Percentiles rank a stretch among this genome's conserved stretches.
phyloP scores from a whole-genome alignment of 2,329 filamentous ascomycete genomes.

The Colletotrichum phormii region DNA sequence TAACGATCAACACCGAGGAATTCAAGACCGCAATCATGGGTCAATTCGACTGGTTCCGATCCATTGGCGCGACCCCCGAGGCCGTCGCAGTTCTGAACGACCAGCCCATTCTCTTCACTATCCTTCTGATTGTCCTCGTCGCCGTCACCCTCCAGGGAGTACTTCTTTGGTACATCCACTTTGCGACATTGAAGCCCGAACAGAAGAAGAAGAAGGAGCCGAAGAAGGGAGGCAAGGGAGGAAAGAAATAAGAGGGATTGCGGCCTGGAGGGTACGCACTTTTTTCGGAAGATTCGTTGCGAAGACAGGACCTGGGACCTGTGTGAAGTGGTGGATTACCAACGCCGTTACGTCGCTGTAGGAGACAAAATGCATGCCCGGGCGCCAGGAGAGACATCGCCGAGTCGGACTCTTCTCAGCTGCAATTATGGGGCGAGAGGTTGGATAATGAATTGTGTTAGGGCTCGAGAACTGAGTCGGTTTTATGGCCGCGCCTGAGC shows the following conservation, averaged over 20 bases:
- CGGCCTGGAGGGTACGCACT: neutral
- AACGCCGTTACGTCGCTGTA: neutral
- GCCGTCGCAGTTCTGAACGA: constrained; percentile 71
- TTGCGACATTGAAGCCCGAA: constrained; percentile 70
- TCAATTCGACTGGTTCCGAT: constrained; percentile 67
- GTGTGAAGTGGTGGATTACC: neutral
- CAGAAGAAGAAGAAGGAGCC: constrained; percentile 66
- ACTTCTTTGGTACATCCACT: constrained; percentile 69
- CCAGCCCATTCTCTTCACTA: constrained; percentile 69
- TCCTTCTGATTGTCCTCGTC: constrained; percentile 66
- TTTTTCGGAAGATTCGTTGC: neutral
- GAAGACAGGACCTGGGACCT: neutral
- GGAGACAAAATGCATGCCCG: neutral
- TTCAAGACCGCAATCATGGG: constrained; percentile 49
- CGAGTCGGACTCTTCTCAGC: neutral
- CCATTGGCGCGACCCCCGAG: constrained; percentile 67
- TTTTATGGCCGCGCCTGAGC: neutral
- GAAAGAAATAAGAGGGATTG: constrained; percentile 37
- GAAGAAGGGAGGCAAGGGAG: constrained; percentile 49
- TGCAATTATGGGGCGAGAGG: neutral
- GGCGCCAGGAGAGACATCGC: neutral
- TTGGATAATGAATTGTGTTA: constrained; percentile 18
- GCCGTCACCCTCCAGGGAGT: constrained; percentile 57
- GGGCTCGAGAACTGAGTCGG: neutral
- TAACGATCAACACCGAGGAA: neutral